These are phyloP conservation scores for Pseudogymnoascus sp. DNA, from an alignment of 2,329 filamentous ascomycete species.

Conservation along the genomic window DNA sequence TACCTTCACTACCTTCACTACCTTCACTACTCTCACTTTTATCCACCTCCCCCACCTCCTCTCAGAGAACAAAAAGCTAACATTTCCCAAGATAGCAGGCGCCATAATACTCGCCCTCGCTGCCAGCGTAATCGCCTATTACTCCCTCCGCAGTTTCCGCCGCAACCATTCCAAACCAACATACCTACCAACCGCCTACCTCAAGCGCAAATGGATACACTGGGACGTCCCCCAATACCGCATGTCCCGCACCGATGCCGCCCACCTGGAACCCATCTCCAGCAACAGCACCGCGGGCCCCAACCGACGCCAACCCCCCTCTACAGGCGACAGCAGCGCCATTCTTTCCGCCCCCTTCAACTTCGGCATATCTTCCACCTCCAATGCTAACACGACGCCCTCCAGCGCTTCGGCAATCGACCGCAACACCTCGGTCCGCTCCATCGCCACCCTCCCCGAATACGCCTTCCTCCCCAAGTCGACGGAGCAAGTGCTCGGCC, in stretches of 20 bases:
- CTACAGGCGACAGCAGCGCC: conserved; percentile 10
- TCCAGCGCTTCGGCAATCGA: conserved; percentile 44
- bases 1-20: background rate
- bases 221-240: conserved; percentile 32
- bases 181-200: conserved; percentile 39
- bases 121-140: background rate
- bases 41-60: background rate
- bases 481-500: conserved; percentile 72
- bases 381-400: background rate
- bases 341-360: conserved; percentile 14
- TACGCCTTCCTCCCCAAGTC: conserved; percentile 68
- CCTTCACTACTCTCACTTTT: background rate
- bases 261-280: conserved; percentile 19
- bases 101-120: background rate
- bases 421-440: conserved; percentile 77
- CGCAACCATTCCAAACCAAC: conserved; percentile 37
- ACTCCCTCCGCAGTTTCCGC: conserved; percentile 31
- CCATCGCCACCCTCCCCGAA: conserved; percentile 64
- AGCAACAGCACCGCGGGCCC: background rate
- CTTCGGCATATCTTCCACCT: conserved; percentile 8
- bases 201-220: conserved; percentile 34
- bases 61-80: background rate
- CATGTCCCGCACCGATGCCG: conserved; percentile 13
- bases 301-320: background rate
- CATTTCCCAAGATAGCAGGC: background rate